Base-by-base conservation (phyloP, 441 rosid genomes). In the Mallotus japonicus region DNA sequence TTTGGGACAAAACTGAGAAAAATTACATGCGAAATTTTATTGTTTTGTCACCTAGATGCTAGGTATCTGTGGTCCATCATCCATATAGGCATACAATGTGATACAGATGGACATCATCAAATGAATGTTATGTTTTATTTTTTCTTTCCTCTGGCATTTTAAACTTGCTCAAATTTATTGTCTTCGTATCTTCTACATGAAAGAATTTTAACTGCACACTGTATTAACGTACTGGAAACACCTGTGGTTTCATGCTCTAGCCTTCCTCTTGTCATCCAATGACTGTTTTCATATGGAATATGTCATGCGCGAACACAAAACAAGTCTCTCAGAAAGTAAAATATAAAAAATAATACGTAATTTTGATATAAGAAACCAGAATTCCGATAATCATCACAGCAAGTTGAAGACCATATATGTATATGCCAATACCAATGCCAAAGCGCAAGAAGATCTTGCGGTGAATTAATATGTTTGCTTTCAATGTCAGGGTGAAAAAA, bases 211-310 rank as follows among this genome's bases (percentile, higher is more conserved):
- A 75, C 66, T 17, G 19, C 47, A 22, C 28, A 42, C 14, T n/a
- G 9, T 46, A 20, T 20, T 47, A 49, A 55, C 24, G 19, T 16
- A 61, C 17, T 5, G 46, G 20, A 40, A 42, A 20, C 71, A 42
- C 60, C 28, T 46, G 60, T 22, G 46, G 53, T 50, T 76, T 64
- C 61, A 87, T 17, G 84, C 89, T 84, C 90, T 90, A 74, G 85
- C 86, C 76, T 91, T 89, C 73, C 88, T 90, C 82, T 85, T 85
- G 49, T 90, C 92, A 57, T 89, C 96, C 84, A 93, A 70, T 16
- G 89, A 91, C 98, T 93, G 92, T 65, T 59, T 37, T 75, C 79
- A 77, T 32, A 69, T 10, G 22, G 51, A 3, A 58, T 7, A 51
- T 32, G 19, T 17, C 55, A 55, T 40, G 22, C 12, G 57, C 53